phyloP scores from a whole-genome alignment of 2,329 filamentous ascomycete species.

The Colletotrichum tofieldiae region DNA sequence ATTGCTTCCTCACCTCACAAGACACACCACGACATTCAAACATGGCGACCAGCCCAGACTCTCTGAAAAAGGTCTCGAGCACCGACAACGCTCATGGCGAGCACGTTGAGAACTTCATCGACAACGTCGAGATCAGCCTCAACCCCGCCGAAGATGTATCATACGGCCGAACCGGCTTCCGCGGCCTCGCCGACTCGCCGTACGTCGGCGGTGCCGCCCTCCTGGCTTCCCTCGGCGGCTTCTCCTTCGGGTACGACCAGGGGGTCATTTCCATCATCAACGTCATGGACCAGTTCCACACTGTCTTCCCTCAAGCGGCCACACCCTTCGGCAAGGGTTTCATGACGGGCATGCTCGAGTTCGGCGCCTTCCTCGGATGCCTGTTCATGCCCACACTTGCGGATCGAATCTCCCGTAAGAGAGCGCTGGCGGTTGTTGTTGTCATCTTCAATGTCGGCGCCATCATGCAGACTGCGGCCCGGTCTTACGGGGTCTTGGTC shows the following conservation, averaged over 20 bases:
- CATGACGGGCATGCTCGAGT: constrained; percentile 61
- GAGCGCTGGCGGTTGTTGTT: constrained; percentile 56
- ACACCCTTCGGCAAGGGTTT: constrained; percentile 45
- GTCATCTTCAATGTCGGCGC: constrained; percentile 60
- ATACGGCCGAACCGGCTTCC: constrained; percentile 37
- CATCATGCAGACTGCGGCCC: constrained; percentile 54
- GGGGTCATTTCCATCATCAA: constrained; percentile 60
- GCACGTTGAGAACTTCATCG: constrained; percentile 37
- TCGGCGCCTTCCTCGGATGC: constrained; percentile 57
- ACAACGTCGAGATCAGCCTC: constrained; percentile 32
- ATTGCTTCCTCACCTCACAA: not conserved
- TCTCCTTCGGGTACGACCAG: constrained; percentile 55
- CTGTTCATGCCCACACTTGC: constrained; percentile 55
- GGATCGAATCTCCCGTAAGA: constrained; percentile 61
- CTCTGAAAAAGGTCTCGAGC: constrained; percentile 32
- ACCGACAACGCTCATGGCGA: constrained; percentile 25
- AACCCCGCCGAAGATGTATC: constrained; percentile 37
- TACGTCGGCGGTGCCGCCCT: constrained; percentile 50
- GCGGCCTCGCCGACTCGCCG: constrained; percentile 35
- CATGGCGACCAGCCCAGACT: constrained; percentile 29
- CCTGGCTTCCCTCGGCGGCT: constrained; percentile 57
- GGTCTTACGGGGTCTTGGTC: constrained; percentile 48
- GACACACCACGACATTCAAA: not conserved
- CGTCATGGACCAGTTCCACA: constrained; percentile 62
- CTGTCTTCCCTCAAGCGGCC: constrained; percentile 53